A percentile compares a stretch with the other conserved stretches of the same genome.
Conservation (phyloP, 495 filamentous ascomycete genomes). For the Penicillium flavigenum region DNA sequence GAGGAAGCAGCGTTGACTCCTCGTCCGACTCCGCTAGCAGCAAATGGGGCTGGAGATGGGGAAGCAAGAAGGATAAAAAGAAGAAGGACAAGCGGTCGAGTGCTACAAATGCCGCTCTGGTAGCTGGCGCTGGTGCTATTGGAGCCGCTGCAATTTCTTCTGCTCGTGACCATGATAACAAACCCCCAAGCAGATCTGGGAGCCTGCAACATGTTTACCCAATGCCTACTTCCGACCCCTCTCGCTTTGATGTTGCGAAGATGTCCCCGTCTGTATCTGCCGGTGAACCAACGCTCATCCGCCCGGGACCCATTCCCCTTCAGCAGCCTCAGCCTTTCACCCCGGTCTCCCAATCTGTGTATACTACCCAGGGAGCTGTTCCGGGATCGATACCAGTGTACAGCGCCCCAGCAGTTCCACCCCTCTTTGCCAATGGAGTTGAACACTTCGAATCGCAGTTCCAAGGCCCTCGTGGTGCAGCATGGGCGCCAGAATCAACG, state of each 20-base stretch:
- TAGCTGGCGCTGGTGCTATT: slow-evolving; percentile 31
- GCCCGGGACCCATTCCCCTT: slow-evolving; percentile 52
- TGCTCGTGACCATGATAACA: slow-evolving; percentile 26
- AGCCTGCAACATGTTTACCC: slow-evolving; percentile 54
- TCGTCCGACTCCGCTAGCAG: slow-evolving; percentile 51
- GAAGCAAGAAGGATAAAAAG: slow-evolving; percentile 47
- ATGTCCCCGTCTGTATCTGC: slow-evolving; percentile 47
- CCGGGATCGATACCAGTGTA: slow-evolving; percentile 35
- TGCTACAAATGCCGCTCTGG: slow-evolving; percentile 26
- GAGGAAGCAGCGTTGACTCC: slow-evolving; percentile 47
- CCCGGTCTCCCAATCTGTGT: slow-evolving; percentile 56
- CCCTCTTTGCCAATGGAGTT: slow-evolving; percentile 31
- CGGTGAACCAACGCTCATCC: slow-evolving; percentile 46
- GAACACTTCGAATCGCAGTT: slow-evolving; percentile 26
- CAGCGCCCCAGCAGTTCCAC: slow-evolving; percentile 35
- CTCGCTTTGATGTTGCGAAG: slow-evolving; percentile 53
- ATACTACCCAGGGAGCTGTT: slow-evolving; percentile 40
- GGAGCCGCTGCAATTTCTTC: slow-evolving; percentile 39
- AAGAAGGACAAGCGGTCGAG: slow-evolving; percentile 40
- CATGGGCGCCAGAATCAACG: slow-evolving; percentile 7
- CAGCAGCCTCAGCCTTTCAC: slow-evolving; percentile 58
- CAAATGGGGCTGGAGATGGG: slow-evolving; percentile 59
- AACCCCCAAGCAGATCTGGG: slow-evolving; percentile 31
- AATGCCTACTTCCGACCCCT: slow-evolving; percentile 60
- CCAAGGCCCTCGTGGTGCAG: slow-evolving; percentile 27